Evolutionary conservation across 768 basidiomycete species (phyloP), one percentile per base, ranked within the genome.

Genomic region (Austroboletus festivus): DNA sequence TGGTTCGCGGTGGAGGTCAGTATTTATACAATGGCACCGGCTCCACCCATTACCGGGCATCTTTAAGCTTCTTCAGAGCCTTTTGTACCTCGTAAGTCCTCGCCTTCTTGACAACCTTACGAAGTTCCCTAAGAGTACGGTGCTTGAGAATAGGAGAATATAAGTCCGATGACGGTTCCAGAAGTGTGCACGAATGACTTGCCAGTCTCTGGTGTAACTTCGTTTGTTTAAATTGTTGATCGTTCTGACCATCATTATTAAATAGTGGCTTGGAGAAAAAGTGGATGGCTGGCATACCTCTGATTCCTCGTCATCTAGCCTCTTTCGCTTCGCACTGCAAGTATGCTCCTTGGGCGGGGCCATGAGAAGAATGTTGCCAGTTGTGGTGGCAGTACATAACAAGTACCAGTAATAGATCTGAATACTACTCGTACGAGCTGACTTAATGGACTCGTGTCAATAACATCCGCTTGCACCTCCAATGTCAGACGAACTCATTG

Each of bases 21-120:
- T 5, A 22, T 39, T 19, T 18, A 44, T 30, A 19, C 18, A 46
- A 9, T 8, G 13, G 24, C 30, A 34, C 23, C n/a, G n/a, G 43
- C 38, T 41, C 28, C n/a, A 23, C 1, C 23, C 52, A 72, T 43
- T 53, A 88, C 88, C 86, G 71, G 23, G 84, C 64, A 21, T 73
- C 76, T 64, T 88, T 92, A 23, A 93, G 69, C 66, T 80, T 83
- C 73, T 92, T 94, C 49, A 93, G 77, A n/a, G 86, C 67, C 62
- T 85, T 87, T 65, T 85, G 88, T 1, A 79, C 80, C 70, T 95
- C 93, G 52, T 89, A 88, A 0, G 78, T 69, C 62, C 82, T 89
- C 10, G 86, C 85, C 59, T 86, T 89, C 71, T 91, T 94, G 23
- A 85, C 80, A 5, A 84, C 79, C 57, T 86, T 87, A 54, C 78